Conservation (phyloP, 116 monocot species). For the Papilionanthe hybrid region DNA sequence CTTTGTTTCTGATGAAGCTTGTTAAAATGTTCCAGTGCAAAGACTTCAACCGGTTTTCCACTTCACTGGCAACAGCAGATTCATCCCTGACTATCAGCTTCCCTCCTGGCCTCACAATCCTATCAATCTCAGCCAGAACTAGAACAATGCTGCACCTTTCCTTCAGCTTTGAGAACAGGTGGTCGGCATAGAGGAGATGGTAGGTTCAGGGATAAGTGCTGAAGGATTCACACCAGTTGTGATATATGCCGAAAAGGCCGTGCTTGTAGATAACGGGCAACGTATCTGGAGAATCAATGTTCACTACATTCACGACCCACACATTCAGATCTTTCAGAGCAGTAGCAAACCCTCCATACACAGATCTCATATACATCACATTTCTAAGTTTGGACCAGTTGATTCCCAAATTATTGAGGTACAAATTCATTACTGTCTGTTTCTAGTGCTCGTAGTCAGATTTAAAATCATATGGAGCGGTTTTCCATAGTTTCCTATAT, state of each 20-base stretch:
- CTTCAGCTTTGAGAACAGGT: constrained; percentile 63
- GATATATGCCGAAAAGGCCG: constrained; percentile 90
- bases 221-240: constrained; percentile 98
- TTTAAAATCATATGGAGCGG: constrained; percentile 60
- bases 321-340: constrained; percentile 76
- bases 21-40: constrained; percentile 71
- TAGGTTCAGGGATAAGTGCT: constrained; percentile 94
- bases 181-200: constrained; percentile 93
- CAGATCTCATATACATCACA: constrained; percentile 96
- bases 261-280: constrained; percentile 89
- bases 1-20: constrained; percentile 47
- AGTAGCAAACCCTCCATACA: constrained; percentile 99
- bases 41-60: constrained; percentile 67
- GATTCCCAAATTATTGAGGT: constrained; percentile 65
- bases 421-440: constrained; percentile 53
- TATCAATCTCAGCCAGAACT: constrained; percentile 62
- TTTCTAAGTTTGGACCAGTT: constrained; percentile 84
- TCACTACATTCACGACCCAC: constrained; percentile 98
- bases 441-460: constrained; percentile 76
- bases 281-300: constrained; percentile 80
- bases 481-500: constrained; percentile 58
- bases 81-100: constrained; percentile 81
- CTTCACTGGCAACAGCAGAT: constrained; percentile 34
- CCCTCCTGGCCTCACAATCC: constrained; percentile 25
- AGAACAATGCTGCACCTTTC: constrained; percentile 72